Conservation (phyloP, 768 basidiomycete genomes). For the Trametes maxima region DNA sequence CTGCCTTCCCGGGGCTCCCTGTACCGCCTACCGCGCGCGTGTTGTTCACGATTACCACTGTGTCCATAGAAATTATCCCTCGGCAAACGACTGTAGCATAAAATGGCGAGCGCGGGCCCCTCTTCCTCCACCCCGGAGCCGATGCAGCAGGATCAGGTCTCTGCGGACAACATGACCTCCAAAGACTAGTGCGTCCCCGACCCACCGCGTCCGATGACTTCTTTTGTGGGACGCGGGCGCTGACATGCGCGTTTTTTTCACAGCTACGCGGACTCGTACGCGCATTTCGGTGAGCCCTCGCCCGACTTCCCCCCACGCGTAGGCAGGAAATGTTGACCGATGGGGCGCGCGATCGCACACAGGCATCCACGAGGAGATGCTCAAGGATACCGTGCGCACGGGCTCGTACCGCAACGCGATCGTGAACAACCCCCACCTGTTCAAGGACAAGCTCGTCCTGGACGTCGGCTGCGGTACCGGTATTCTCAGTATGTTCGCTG, state of each 20-base stretch:
- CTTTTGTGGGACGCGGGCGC: too few relatives aligned
- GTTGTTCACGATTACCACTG: not conserved
- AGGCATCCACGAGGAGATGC: conserved; percentile 99
- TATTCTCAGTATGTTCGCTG: conserved; percentile 97
- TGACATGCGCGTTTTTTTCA: conserved; percentile 11
- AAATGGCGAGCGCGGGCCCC: conserved; percentile 32
- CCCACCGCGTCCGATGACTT: not conserved
- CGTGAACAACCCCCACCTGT: conserved; percentile 90
- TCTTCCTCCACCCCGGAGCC: conserved; percentile 30
- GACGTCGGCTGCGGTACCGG: conserved; percentile 99
- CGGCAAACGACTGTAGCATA: conserved; percentile 15
- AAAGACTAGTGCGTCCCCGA: conserved; percentile 74
- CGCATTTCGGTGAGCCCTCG: conserved; percentile 73
- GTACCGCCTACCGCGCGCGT: conserved; percentile 4
- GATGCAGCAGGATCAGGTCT: conserved; percentile 28
- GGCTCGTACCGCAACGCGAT: conserved; percentile 95
- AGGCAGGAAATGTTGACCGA: not conserved
- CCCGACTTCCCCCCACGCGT: not conserved
- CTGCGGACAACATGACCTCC: conserved; percentile 60
- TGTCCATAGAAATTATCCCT: not conserved
- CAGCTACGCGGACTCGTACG: conserved; percentile 96
- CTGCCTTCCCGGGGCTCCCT: conserved; percentile 1
- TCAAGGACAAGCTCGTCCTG: conserved; percentile 95
- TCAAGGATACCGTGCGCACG: conserved; percentile 95
- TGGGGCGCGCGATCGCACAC: conserved; percentile 1